A percentile compares a stretch with the other conserved stretches of the same genome.
Evolutionary conservation across 306 rosid genomes (phyloP).

Genomic region (Cucumis sativus): Cucumber_9930_V3 NC_026656.2:20819001-20819500

Average conservation of each 20-base stretch:
- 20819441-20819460: neutral
- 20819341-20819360: constrained; percentile 12
- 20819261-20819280: constrained; percentile 14
- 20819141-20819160: neutral
- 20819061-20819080: no score
- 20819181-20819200: constrained; percentile 5
- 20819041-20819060: no score
- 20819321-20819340: neutral
- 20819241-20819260: constrained; percentile 2
- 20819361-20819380: constrained; percentile 22
- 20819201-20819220: constrained; percentile 16
- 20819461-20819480: neutral
- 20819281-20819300: constrained; percentile 6
- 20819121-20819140: neutral
- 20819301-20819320: constrained; percentile 2
- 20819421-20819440: neutral
- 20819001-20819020: no score
- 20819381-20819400: neutral
- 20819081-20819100: neutral
- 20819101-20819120: neutral
- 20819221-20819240: constrained; percentile 24
- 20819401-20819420: neutral
- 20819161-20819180: neutral
- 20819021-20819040: no score
- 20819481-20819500: no score